Percentiles rank a stretch among this genome's conserved stretches.
Evolutionary conservation across 345 rosid species (phyloP).

Genomic region (Gossypium thurberi): DNA sequence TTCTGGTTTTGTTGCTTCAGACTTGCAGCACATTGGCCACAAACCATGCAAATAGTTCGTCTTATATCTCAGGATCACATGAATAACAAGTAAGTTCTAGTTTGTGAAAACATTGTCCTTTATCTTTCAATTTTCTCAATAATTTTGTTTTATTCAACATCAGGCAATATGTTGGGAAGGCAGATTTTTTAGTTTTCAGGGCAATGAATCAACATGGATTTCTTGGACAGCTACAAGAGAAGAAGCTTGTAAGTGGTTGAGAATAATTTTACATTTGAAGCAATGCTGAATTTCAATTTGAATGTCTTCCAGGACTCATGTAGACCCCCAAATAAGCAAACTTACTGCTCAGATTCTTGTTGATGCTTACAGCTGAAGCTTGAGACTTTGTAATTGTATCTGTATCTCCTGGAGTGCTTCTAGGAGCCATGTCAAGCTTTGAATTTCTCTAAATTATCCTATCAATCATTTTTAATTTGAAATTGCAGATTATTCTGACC

Average conservation of each 20-base stretch:
- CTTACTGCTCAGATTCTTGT: neutral
- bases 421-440: neutral
- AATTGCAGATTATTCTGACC: constrained; percentile 17
- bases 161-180: constrained; percentile 94
- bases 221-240: constrained; percentile 89
- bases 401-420: neutral
- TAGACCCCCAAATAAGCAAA: neutral
- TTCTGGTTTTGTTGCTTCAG: constrained; percentile 36
- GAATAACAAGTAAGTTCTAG: constrained; percentile 65
- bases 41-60: constrained; percentile 86
- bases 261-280: neutral
- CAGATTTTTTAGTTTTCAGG: constrained; percentile 89
- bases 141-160: constrained; percentile 1
- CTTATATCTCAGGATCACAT: constrained; percentile 93
- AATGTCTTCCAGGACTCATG: constrained; percentile 2
- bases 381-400: neutral
- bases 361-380: neutral
- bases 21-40: constrained; percentile 95
- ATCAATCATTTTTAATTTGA: neutral
- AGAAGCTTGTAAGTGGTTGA: constrained; percentile 75
- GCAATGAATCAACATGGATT: constrained; percentile 94
- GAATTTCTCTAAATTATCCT: constrained; percentile 5
- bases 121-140: constrained; percentile 13
- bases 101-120: constrained; percentile 10
- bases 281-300: neutral